phyloP scores from a whole-genome alignment of 2,329 filamentous ascomycete genomes.

The Xylariaceae sp. region DNA sequence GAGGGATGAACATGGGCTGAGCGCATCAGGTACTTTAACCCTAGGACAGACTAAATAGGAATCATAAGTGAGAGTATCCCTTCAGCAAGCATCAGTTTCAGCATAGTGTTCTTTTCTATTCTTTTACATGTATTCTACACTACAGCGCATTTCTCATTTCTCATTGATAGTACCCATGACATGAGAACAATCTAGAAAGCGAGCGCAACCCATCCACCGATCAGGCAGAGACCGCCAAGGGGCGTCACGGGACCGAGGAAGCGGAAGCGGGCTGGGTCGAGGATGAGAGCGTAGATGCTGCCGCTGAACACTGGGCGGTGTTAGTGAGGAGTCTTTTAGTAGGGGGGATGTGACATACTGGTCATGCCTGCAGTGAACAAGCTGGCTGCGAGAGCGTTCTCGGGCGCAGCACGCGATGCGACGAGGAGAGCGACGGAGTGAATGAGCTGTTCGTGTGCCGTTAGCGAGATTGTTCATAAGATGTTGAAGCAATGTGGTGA shows the following conservation, averaged over 20 bases:
- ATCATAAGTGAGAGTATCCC: no score
- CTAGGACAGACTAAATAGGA: no score
- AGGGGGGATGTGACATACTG: conserved; percentile 21
- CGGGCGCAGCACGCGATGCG: conserved; percentile 45
- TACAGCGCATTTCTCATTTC: no score
- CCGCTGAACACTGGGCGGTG: conserved; percentile 51
- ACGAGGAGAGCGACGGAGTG: conserved; percentile 58
- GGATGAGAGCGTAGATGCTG: conserved; percentile 57
- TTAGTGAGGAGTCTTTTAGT: background rate
- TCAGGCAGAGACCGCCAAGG: conserved; percentile 57
- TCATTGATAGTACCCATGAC: no score
- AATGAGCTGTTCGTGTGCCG: conserved; percentile 43
- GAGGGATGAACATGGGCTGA: no score
- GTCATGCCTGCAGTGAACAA: conserved; percentile 62
- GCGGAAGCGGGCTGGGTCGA: conserved; percentile 57
- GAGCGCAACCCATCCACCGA: conserved; percentile 55
- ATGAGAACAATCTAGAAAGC: conserved; percentile 23
- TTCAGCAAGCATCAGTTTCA: no score
- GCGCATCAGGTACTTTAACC: no score
- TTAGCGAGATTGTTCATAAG: background rate
- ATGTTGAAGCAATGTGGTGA: background rate
- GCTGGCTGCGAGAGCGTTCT: conserved; percentile 50
- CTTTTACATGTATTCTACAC: no score
- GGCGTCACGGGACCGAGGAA: conserved; percentile 60
- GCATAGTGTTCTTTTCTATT: no score